These are phyloP conservation scores for Boletus semigastroideus DNA, from an alignment of 1,284 basidiomycete species.

Conservation along the genomic window DNA sequence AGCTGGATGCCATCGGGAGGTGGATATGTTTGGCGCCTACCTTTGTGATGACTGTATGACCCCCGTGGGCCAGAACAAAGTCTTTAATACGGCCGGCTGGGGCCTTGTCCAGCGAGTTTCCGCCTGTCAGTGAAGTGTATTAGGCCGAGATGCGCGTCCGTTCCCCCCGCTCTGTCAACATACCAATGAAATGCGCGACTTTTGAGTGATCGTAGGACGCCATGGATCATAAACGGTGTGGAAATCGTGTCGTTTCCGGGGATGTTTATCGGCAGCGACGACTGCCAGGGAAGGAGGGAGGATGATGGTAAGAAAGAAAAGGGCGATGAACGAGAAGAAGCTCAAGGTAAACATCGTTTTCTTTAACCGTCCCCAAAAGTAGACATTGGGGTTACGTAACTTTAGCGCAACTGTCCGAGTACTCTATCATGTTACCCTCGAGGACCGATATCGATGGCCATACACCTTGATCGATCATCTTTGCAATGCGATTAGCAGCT, in stretches of 20 bases:
- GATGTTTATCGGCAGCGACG: slow-evolving; percentile 1
- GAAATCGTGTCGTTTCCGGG: slow-evolving; percentile 11
- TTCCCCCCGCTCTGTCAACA: slow-evolving; percentile 25
- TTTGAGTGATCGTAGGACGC: slow-evolving; percentile 72
- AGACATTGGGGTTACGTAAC: slow-evolving; percentile 33
- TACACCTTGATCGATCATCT: slow-evolving; percentile 12
- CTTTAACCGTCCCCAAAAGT: slow-evolving; percentile 30
- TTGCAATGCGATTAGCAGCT: slow-evolving; percentile 4
- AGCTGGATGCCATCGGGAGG: slow-evolving; percentile 1
- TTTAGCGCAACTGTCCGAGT: too few relatives aligned
- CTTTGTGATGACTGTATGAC: slow-evolving; percentile 99
- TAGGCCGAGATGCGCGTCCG: slow-evolving; percentile 15
- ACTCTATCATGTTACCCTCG: too few relatives aligned
- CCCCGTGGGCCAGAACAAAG: slow-evolving; percentile 90
- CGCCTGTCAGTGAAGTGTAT: slow-evolving; percentile 57
- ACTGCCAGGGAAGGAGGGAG: slow-evolving; percentile 10
- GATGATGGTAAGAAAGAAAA: slow-evolving; percentile 22
- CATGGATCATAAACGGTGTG: slow-evolving; percentile 41
- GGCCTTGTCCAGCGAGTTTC: slow-evolving; percentile 87
- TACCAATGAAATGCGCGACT: slow-evolving; percentile 87
- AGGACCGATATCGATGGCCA: slow-evolving; percentile 18
- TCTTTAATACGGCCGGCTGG: slow-evolving; percentile 80
- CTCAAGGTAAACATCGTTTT: slow-evolving; percentile 25
- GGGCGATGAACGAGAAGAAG: slow-evolving; percentile 3
- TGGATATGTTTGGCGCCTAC: slow-evolving; percentile 45